Evolutionary conservation across 495 filamentous ascomycete species (phyloP), one percentile per base, ranked within the genome.

Genomic region (Aspergillus taichungensis): DNA sequence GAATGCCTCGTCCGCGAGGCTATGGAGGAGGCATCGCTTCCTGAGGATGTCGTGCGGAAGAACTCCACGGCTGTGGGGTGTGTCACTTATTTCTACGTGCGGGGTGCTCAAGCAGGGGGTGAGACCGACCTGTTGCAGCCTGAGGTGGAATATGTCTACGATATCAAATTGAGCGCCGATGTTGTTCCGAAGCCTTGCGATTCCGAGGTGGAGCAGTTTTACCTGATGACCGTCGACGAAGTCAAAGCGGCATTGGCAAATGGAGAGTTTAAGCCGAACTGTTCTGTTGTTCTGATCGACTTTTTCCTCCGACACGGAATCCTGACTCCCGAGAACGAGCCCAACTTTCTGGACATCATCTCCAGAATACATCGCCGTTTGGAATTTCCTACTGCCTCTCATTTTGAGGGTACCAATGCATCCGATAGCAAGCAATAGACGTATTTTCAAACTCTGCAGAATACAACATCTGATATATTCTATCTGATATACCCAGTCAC

Each of bases 251-350:
- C 82, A 12, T 55, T 99, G 49, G 76, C 74, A 1, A 68, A 70
- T 37, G 85, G 85, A 1, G 73, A 83, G 48, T 96, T 94, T 68
- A 99, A 99, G 67, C 88, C 94, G 0, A 99, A 99, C 59, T 96
- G 90, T 59, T 83, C 84, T 2, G 53, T 91, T 43, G 74, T 94
- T 14, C 62, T 94, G 54, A 61, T 94, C 36, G 88, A 95, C 63
- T 98, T 97, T 73, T 89, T 98, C 63, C 68, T 95, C 46, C 71
- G 92, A 27, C 88, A 88, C 63, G 85, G 87, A 1, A 76, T 95
- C 42, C 56, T 94, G 52, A 94, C 84, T 1, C 61, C 74, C 8
- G 88, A 86, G 59, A 92, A 89, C 61, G 88, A 96, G 68, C 74
- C 77, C 36, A 66, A 94, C 62, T 95, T 82, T 59, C 65, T 85